Base-by-base conservation (phyloP, 495 filamentous ascomycete species). In the Parathielavia appendiculata region DNA sequence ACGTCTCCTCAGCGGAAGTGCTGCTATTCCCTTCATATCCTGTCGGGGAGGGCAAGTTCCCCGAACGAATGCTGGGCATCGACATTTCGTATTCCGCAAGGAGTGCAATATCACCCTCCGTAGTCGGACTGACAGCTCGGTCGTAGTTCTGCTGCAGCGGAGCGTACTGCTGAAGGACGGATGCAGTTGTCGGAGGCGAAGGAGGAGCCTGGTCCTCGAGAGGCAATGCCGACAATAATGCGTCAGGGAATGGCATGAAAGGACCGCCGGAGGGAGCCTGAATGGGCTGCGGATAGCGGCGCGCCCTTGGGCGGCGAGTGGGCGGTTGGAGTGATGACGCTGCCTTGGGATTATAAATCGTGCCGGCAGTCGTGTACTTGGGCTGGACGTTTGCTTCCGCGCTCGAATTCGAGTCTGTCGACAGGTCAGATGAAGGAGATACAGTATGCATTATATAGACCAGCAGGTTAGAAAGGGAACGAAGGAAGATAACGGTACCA, bases 61-160 rank as follows among this genome's bases (percentile, higher is more conserved):
- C 67, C 7, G 64, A 63, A 50, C 60, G 59, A 12, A 64, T 62
- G 43, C 26, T 57, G 11, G 64, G 61, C n/a, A 54, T 5, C 20
- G 68, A 20, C 69, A 69, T 67, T 9, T 32, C 54, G 22, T 39
- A 8, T 2, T 55, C 51, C 16, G 46, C 3, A 11, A 57, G 16
- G 2, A 17, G 4, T 0, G 40, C 16, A 12, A 32, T 26, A 34
- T 64, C 63, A 20, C 40, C 22, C 16, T 63, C 63, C 32, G 20
- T 13, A 16, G 48, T 32, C 4, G 75, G 75, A 40, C 67, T 75
- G 43, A 72, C 60, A 3, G 76, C 76, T 51, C 76, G 71, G 49
- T 78, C 75, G 54, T 70, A 71, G 51, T 78, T 78, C 53, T 79
- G 76, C 62, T 77, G 75, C n/a, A 79, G 63, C 11, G 75, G 76